phyloP scores from a whole-genome alignment of 371 early-diverging fungal genomes.

The Choanephora cucurbitarum region DNA sequence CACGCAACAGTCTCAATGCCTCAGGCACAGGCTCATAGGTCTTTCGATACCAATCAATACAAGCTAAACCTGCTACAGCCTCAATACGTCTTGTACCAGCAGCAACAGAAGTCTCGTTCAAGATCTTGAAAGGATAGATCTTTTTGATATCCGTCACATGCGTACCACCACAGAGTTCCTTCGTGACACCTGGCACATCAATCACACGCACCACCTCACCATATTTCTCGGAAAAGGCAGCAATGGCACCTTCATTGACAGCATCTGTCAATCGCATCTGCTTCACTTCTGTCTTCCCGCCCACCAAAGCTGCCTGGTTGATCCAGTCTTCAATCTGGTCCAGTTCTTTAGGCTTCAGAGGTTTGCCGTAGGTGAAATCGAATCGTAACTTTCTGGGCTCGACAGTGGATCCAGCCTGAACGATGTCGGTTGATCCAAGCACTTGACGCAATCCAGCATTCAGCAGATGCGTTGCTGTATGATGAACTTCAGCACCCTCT shows the following conservation, averaged over 20 bases:
- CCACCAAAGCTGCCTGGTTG: slow-evolving; percentile 30
- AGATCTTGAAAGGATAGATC: slow-evolving; percentile 73
- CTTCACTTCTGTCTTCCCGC: slow-evolving; percentile 8
- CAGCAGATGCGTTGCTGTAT: slow-evolving; percentile 79
- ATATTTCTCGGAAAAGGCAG: slow-evolving; percentile 73
- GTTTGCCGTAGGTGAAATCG: slow-evolving; percentile 71
- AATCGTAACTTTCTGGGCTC: slow-evolving; percentile 67
- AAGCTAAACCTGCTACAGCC: slow-evolving; percentile 69
- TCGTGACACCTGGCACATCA: slow-evolving; percentile 61
- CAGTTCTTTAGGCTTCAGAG: slow-evolving; percentile 54
- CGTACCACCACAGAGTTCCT: slow-evolving; percentile 79
- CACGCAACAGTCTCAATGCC: slow-evolving; percentile 44
- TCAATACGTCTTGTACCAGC: slow-evolving; percentile 81
- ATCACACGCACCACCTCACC: slow-evolving; percentile 65
- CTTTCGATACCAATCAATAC: slow-evolving; percentile 52
- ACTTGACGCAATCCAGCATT: slow-evolving; percentile 69
- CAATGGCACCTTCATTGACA: slow-evolving; percentile 63
- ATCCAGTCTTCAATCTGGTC: slow-evolving; percentile 60
- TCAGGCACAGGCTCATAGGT: slow-evolving; percentile 50
- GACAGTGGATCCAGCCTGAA: slow-evolving; percentile 77
- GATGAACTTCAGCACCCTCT: slow-evolving; percentile 68
- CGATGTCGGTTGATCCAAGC: slow-evolving; percentile 55
- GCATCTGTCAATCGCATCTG: slow-evolving; percentile 66
- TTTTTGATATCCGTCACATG: slow-evolving; percentile 63
- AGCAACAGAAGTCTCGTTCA: slow-evolving; percentile 70